These are phyloP conservation scores for Priceomyces fermenticarens DNA, from an alignment of 805 yeast genomes.

Conservation along the genomic window DNA sequence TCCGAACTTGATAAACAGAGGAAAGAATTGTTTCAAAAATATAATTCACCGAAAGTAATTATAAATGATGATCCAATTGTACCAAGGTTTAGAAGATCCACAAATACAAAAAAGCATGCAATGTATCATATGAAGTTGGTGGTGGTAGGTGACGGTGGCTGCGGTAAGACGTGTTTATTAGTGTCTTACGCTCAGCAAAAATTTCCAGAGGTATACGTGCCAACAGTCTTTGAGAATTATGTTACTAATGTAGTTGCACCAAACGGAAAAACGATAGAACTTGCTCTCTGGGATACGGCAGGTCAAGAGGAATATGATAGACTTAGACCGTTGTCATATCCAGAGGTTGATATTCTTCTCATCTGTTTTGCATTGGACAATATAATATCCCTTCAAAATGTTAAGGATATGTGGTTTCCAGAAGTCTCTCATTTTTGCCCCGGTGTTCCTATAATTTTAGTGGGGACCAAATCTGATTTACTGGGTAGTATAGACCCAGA, in stretches of 20 bases:
- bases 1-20: constrained; percentile 18
- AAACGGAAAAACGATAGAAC: constrained; percentile 75
- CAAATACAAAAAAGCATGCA: constrained; percentile 18
- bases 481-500: constrained; percentile 36
- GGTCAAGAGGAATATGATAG: constrained; percentile 87
- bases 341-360: constrained; percentile 72
- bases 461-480: constrained; percentile 81
- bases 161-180: constrained; percentile 83
- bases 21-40: constrained; percentile 18
- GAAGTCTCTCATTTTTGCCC: constrained; percentile 84
- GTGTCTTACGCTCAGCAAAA: constrained; percentile 64
- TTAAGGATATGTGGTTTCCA: constrained; percentile 82
- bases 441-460: constrained; percentile 68
- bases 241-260: constrained; percentile 59
- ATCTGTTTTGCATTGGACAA: constrained; percentile 73
- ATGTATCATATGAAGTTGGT: constrained; percentile 53
- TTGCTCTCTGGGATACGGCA: constrained; percentile 87
- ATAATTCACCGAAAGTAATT: constrained; percentile 24
- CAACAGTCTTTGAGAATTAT: constrained; percentile 81
- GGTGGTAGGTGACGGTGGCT: constrained; percentile 86
- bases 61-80: constrained; percentile 36
- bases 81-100: constrained; percentile 31
- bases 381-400: constrained; percentile 62
- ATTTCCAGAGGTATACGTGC: constrained; percentile 73
- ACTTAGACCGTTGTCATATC: constrained; percentile 72